phyloP scores from a whole-genome alignment of 306 rosid genomes.

The Aeschynomene evenia region DNA sequence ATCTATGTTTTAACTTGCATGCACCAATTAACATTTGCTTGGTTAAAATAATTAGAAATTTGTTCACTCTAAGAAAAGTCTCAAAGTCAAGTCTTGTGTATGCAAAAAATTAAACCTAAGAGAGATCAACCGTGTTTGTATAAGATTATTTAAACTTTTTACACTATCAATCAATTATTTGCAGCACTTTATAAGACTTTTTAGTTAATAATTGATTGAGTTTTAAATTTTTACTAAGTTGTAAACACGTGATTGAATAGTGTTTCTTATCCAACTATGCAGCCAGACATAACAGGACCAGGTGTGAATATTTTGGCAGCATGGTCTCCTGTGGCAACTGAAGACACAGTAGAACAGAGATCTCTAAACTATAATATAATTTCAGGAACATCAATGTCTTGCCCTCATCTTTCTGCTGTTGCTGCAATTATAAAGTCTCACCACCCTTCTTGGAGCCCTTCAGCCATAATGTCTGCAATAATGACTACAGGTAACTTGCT shows the following conservation, averaged over 20 bases:
- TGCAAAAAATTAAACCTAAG: too few relatives aligned
- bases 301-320: constrained; percentile 74
- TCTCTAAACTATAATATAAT: constrained; percentile 56
- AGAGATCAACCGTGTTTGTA: too few relatives aligned
- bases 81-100: too few relatives aligned
- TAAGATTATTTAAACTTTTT: too few relatives aligned
- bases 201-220: too few relatives aligned
- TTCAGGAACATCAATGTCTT: constrained; percentile 73
- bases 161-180: too few relatives aligned
- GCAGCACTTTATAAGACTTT: too few relatives aligned
- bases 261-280: constrained; percentile 31
- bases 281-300: constrained; percentile 69
- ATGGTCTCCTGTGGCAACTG: constrained; percentile 63
- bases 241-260: too few relatives aligned
- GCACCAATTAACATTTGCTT: not conserved
- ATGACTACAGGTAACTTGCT: constrained; percentile 54
- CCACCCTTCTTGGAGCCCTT: constrained; percentile 62
- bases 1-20: not conserved
- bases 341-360: constrained; percentile 42
- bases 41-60: too few relatives aligned
- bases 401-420: constrained; percentile 61
- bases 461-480: constrained; percentile 67
- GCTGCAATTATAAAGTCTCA: constrained; percentile 53
- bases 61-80: too few relatives aligned
- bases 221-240: too few relatives aligned